Evolutionary conservation across 768 basidiomycete species (phyloP).

Genomic region (Serendipita sp.): DNA sequence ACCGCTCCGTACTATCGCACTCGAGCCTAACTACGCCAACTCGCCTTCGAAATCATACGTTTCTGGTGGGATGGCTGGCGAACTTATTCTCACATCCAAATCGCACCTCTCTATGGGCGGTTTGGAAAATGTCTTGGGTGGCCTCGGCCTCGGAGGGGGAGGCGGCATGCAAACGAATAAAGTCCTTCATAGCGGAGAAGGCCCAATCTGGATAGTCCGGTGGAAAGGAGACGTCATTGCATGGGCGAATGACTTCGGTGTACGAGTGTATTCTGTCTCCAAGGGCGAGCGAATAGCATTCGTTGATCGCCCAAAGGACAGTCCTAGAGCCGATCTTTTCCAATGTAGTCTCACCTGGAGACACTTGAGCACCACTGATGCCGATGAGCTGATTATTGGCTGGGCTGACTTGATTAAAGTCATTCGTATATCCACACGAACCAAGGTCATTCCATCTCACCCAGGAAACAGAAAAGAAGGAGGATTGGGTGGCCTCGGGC

Average conservation of each 20-base stretch:
- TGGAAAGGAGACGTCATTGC: slow-evolving; percentile 82
- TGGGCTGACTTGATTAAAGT: slow-evolving; percentile 95
- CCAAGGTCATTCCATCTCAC: not conserved
- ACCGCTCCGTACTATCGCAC: slow-evolving; percentile 75
- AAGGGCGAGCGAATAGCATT: slow-evolving; percentile 43
- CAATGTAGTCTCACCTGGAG: slow-evolving; percentile 81
- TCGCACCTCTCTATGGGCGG: slow-evolving; percentile 54
- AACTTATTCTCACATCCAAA: slow-evolving; percentile 77
- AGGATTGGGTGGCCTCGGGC: not conserved
- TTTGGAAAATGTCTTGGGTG: slow-evolving; percentile 56
- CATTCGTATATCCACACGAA: slow-evolving; percentile 30
- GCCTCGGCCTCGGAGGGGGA: not conserved
- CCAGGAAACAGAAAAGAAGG: not conserved
- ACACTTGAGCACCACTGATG: slow-evolving; percentile 29
- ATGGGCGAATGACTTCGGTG: slow-evolving; percentile 75
- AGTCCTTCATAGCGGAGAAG: slow-evolving; percentile 54
- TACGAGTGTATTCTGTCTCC: slow-evolving; percentile 1
- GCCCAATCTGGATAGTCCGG: slow-evolving; percentile 82
- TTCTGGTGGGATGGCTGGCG: slow-evolving; percentile 84
- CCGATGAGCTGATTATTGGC: slow-evolving; percentile 73
- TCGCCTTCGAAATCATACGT: slow-evolving; percentile 64
- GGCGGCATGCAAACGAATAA: not conserved
- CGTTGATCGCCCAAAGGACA: slow-evolving; percentile 66
- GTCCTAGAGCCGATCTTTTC: slow-evolving; percentile 88
- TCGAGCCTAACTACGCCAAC: slow-evolving; percentile 83